Base-by-base conservation (phyloP, 1,284 basidiomycete species). In the Stereum hirsutum region DNA sequence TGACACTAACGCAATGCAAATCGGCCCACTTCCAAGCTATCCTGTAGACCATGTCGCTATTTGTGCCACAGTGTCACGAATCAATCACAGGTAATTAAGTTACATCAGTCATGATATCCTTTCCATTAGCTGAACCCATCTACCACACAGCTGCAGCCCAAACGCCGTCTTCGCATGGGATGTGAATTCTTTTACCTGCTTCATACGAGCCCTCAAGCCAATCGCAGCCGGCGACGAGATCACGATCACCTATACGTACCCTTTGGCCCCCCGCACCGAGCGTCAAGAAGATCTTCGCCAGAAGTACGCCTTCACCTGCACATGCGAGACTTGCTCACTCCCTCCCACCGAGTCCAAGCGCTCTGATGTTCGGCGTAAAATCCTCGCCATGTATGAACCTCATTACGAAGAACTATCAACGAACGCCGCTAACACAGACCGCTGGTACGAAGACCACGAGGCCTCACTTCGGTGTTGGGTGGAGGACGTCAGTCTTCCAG, bases 141-240 rank as follows among this genome's bases (percentile, higher is more conserved):
- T 21, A 27, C 27, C n/a, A 15, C 32, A 24, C 46, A 70, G 68
- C 44, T 72, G 69, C 49, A 56, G 56, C 1, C 69, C 70, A 10
- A 71, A 71, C 44, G 64, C 67, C 2, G 46, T 52, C 12, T 68
- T 60, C 62, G 51, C 55, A 19, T 71, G 65, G 61, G 61, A 70
- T 43, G 42, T 47, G 2, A 31, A 37, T 0, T 56, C 62, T 0
- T 62, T 68, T 46, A 58, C 61, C 0, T 54, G 70, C n/a, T 49
- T 58, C 8, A 59, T 71, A 21, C 54, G 54, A 19, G 64, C 66
- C 7, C 55, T 66, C 6, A 62, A 65, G 3, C 56, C 61, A 14
- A 70, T 73, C 44, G 26, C 40, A 2, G 42, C 48, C 1, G 63
- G 61, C 12, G 63, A 68, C 34, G 68, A 73, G 51, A 66, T 72